Percentiles rank a stretch among this genome's conserved stretches.
phyloP scores from a whole-genome alignment of 1,284 basidiomycete species.

The Puccinia triticina region DNA sequence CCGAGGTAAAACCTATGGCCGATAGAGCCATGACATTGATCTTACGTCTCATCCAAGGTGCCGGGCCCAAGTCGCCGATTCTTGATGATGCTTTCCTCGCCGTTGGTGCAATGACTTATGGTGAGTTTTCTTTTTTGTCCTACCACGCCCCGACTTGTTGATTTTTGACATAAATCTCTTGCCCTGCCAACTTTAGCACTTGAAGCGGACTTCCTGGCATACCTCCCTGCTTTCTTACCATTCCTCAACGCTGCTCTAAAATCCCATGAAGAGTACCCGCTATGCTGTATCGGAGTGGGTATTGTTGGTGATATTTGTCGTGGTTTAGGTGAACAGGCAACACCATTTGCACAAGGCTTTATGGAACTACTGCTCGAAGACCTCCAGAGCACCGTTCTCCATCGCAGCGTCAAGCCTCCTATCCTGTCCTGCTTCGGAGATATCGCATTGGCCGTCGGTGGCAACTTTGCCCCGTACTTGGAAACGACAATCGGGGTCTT shows the following conservation, averaged over 20 bases:
- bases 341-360: constrained; percentile 80
- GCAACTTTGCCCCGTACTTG: constrained; percentile 82
- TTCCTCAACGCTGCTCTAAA: constrained; percentile 87
- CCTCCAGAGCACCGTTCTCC: constrained; percentile 84
- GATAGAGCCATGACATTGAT: constrained; percentile 94
- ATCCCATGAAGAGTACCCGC: constrained; percentile 89
- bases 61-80: constrained; percentile 90
- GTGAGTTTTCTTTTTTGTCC: constrained; percentile 60
- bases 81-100: constrained; percentile 95
- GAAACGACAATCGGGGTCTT: constrained; percentile 88
- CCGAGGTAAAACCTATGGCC: constrained; percentile 82
- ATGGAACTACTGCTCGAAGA: constrained; percentile 91
- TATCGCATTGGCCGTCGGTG: constrained; percentile 87
- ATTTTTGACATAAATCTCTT: not conserved
- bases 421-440: constrained; percentile 96
- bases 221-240: constrained; percentile 85
- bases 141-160: not conserved
- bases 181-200: constrained; percentile 66
- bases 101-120: constrained; percentile 81
- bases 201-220: constrained; percentile 81
- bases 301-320: constrained; percentile 94
- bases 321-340: constrained; percentile 80
- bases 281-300: constrained; percentile 93
- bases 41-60: constrained; percentile 79
- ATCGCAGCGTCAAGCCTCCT: constrained; percentile 93